Evolutionary conservation across 805 yeast genomes (phyloP).

Genomic region (Peterozyma toletana): DNA sequence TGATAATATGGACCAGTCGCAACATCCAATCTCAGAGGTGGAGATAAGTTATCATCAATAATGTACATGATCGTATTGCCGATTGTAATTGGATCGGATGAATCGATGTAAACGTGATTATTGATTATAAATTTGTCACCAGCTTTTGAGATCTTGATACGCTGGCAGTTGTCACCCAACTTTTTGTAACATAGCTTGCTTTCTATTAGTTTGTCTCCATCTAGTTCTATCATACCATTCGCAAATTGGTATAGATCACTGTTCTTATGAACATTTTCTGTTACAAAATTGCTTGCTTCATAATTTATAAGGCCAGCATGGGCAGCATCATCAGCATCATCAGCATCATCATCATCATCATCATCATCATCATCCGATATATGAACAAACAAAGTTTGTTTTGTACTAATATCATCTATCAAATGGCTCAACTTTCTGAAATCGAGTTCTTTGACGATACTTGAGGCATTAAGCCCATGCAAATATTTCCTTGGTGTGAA

Average conservation of each 20-base stretch:
- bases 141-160: conserved; percentile 35
- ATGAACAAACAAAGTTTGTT: conserved; percentile 57
- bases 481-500: conserved; percentile 54
- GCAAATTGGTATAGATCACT: conserved; percentile 59
- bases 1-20: conserved; percentile 57
- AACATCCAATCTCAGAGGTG: conserved; percentile 59
- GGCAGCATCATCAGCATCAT: background rate
- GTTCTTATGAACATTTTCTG: conserved; percentile 18
- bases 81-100: conserved; percentile 29
- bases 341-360: conserved; percentile 11
- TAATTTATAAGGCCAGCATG: background rate
- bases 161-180: conserved; percentile 61
- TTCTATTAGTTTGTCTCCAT: conserved; percentile 29
- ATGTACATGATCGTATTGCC: conserved; percentile 66
- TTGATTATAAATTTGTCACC: conserved; percentile 36
- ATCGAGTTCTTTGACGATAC: conserved; percentile 63
- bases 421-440: conserved; percentile 49
- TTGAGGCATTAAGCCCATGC: conserved; percentile 50
- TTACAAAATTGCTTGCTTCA: conserved; percentile 9
- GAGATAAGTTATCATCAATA: conserved; percentile 47
- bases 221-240: conserved; percentile 32
- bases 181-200: conserved; percentile 52
- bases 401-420: conserved; percentile 42
- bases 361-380: conserved; percentile 27
- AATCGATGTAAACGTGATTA: conserved; percentile 41